Evolutionary conservation across 2,329 filamentous ascomycete species (phyloP).

Genomic region (Thermomyces lanuginosus): DNA sequence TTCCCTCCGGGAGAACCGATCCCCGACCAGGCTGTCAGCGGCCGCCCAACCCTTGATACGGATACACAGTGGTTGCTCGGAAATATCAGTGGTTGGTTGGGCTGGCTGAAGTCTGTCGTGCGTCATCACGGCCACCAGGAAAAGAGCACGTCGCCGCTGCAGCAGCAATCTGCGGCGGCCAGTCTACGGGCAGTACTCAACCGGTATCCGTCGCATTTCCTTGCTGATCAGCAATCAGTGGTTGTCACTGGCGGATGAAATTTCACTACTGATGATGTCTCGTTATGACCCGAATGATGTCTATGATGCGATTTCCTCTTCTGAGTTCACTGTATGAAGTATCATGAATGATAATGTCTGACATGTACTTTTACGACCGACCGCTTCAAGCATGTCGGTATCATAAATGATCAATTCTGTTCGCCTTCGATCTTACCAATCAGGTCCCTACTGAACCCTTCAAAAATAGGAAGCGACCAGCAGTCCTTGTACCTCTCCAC

Average conservation of each 20-base stretch:
- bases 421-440: slow-evolving; percentile 11
- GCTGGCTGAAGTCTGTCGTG: slow-evolving; percentile 17
- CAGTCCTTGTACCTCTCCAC: slow-evolving; percentile 30
- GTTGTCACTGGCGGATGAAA: slow-evolving; percentile 3
- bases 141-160: slow-evolving; percentile 6
- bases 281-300: background rate
- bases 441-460: slow-evolving; percentile 23
- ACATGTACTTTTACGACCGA: background rate
- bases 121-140: too few species aligned
- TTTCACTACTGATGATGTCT: background rate
- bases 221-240: slow-evolving; percentile 4
- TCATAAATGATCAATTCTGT: slow-evolving; percentile 1
- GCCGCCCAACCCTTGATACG: too few species aligned
- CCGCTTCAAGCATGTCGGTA: slow-evolving; percentile 1
- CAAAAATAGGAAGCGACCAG: slow-evolving; percentile 28
- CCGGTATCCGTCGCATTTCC: slow-evolving; percentile 8
- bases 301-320: background rate
- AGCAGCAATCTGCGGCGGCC: slow-evolving; percentile 19
- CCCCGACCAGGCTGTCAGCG: too few species aligned
- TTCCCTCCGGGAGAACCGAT: too few species aligned
- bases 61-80: slow-evolving; percentile 4
- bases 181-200: slow-evolving; percentile 22
- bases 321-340: background rate
- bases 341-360: background rate
- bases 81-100: slow-evolving; percentile 16